Percentiles rank a stretch among this genome's conserved stretches.
These are phyloP conservation scores for Coprinopsis strossmayeri DNA, from an alignment of 768 basidiomycete genomes.

Conservation along the genomic window DNA sequence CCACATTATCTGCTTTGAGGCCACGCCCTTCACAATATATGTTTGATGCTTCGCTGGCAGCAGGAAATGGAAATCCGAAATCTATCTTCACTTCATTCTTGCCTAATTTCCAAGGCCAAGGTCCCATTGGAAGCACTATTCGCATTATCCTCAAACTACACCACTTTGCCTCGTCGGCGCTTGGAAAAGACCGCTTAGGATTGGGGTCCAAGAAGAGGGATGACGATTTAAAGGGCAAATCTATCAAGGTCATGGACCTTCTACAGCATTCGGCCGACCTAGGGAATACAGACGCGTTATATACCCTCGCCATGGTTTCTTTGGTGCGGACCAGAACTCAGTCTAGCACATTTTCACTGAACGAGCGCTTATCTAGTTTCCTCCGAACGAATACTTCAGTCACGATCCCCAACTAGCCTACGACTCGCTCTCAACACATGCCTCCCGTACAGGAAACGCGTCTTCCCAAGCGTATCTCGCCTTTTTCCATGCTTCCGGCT, in stretches of 20 bases:
- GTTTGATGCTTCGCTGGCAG: conserved; percentile 45
- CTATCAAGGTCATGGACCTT: conserved; percentile 77
- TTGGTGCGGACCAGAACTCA: conserved; percentile 52
- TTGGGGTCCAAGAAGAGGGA: conserved; percentile 46
- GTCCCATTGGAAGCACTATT: conserved; percentile 63
- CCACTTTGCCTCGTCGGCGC: conserved; percentile 43
- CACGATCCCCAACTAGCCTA: conserved; percentile 59
- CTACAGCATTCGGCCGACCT: conserved; percentile 76
- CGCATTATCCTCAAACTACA: conserved; percentile 65
- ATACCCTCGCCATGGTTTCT: conserved; percentile 58
- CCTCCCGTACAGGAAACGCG: conserved; percentile 69
- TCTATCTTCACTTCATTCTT: conserved; percentile 61
- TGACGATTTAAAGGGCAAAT: conserved; percentile 63
- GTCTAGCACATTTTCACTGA: too few relatives aligned
- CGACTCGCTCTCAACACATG: conserved; percentile 57
- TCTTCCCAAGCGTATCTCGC: conserved; percentile 81
- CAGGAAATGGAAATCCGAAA: conserved; percentile 32
- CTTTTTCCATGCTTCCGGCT: conserved; percentile 89
- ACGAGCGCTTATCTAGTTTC: conserved; percentile 47
- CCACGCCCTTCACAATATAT: conserved; percentile 49
- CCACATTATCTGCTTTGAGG: conserved; percentile 61
- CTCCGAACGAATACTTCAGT: conserved; percentile 61
- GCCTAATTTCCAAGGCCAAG: conserved; percentile 70
- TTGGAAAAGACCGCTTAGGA: conserved; percentile 32
- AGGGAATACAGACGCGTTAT: conserved; percentile 70